Percentiles rank a stretch among this genome's conserved stretches.
phyloP scores from a whole-genome alignment of 805 yeast genomes.

The Metschnikowia corniflorae region DNA sequence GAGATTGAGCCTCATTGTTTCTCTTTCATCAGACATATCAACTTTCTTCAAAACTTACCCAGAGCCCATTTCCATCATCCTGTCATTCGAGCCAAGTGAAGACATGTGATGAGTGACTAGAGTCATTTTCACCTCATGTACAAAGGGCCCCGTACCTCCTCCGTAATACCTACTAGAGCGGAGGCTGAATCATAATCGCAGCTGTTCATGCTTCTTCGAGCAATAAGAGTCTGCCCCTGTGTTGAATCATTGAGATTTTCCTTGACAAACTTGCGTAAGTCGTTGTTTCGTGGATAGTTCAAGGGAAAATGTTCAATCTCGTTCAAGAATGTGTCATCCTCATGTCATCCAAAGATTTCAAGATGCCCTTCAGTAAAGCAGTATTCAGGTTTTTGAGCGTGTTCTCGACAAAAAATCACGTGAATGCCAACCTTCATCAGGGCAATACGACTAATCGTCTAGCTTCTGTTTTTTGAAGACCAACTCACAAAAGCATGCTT shows the following conservation, averaged over 20 bases:
- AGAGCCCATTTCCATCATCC: too few species aligned
- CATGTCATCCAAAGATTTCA: slow-evolving; percentile 24
- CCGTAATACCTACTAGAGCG: slow-evolving; percentile 21
- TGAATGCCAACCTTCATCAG: too few species aligned
- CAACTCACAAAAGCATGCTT: too few species aligned
- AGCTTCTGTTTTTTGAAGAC: too few species aligned
- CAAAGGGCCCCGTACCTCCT: too few species aligned
- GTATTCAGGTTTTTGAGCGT: slow-evolving; percentile 28
- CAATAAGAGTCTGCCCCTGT: slow-evolving; percentile 26
- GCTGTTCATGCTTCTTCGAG: slow-evolving; percentile 30
- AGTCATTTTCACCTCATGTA: too few species aligned
- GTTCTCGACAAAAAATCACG: too few species aligned
- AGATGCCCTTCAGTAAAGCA: slow-evolving; percentile 16
- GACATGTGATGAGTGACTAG: too few species aligned
- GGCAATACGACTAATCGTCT: too few species aligned
- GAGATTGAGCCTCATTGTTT: slow-evolving; percentile 25
- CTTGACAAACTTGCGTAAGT: slow-evolving; percentile 16
- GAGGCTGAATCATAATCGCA: slow-evolving; percentile 24
- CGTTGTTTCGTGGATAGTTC: slow-evolving; percentile 15
- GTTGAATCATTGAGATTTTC: slow-evolving; percentile 16
- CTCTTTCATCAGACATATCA: slow-evolving; percentile 26
- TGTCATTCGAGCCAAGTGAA: too few species aligned
- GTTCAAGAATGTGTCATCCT: slow-evolving; percentile 21
- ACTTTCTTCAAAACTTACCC: slow-evolving; percentile 17
- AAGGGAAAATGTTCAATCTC: slow-evolving; percentile 14